These are phyloP conservation scores for Raphanus sativus DNA, from an alignment of 345 rosid genomes.

Conservation along the genomic window DNA sequence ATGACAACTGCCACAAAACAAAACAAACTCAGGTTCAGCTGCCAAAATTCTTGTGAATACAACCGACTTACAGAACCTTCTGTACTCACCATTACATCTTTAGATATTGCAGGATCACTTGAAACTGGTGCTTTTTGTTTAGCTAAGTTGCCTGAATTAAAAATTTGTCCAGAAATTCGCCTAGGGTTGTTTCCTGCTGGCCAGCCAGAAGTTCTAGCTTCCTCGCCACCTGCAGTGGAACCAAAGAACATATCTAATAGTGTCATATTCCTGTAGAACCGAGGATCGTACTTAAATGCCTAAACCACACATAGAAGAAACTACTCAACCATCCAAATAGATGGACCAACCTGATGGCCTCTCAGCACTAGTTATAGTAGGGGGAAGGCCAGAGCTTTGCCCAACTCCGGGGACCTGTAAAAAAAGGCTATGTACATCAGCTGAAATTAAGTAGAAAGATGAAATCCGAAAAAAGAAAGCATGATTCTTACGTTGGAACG, in stretches of 20 bases:
- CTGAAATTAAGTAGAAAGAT: neutral
- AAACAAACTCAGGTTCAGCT: slow-evolving; percentile 10
- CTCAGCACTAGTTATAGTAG: slow-evolving; percentile 54
- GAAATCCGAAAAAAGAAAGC: neutral
- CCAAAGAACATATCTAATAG: slow-evolving; percentile 15
- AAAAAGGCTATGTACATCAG: slow-evolving; percentile 15
- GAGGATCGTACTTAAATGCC: neutral
- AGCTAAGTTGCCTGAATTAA: slow-evolving; percentile 44
- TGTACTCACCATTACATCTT: slow-evolving; percentile 48
- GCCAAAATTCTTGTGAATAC: neutral
- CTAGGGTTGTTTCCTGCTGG: slow-evolving; percentile 46
- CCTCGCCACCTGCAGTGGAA: slow-evolving; percentile 41
- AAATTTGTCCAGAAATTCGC: slow-evolving; percentile 49
- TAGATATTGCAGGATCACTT: slow-evolving; percentile 49
- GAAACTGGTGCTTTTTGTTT: slow-evolving; percentile 54
- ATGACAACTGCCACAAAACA: slow-evolving; percentile 50
- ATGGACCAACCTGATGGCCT: slow-evolving; percentile 58
- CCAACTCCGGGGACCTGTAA: slow-evolving; percentile 70
- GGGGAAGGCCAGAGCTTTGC: slow-evolving; percentile 72
- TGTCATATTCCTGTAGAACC: slow-evolving; percentile 3
- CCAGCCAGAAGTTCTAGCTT: slow-evolving; percentile 55
- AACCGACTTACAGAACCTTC: neutral
- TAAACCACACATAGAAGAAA: neutral
- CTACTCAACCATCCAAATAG: slow-evolving; percentile 2
- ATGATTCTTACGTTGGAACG: slow-evolving; percentile 55